Evolutionary conservation across 1,284 basidiomycete species (phyloP).

Genomic region (Apiotrichum gracile): DNA sequence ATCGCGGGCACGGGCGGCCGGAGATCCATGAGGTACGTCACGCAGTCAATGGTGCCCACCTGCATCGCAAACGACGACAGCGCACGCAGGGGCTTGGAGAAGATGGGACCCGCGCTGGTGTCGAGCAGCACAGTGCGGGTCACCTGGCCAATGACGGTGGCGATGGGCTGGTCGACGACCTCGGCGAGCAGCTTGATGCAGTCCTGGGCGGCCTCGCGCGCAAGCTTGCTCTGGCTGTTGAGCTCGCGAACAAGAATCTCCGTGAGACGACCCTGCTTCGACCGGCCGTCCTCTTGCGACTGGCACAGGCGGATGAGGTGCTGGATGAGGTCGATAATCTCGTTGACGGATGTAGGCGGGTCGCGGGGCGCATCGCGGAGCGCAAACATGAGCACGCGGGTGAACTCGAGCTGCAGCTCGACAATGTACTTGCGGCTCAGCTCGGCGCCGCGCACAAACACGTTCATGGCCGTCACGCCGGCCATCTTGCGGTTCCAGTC

Average conservation of each 20-base stretch:
- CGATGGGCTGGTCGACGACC: slow-evolving; percentile 64
- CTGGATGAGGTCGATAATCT: slow-evolving; percentile 72
- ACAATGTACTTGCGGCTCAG: slow-evolving; percentile 74
- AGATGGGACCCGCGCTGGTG: slow-evolving; percentile 59
- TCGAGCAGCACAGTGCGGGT: slow-evolving; percentile 83
- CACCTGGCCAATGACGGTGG: slow-evolving; percentile 68
- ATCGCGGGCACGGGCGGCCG: slow-evolving; percentile 81
- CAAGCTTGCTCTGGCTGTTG: slow-evolving; percentile 77
- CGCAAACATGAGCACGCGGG: slow-evolving; percentile 85
- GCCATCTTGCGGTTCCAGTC: slow-evolving; percentile 81
- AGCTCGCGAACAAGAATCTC: slow-evolving; percentile 87
- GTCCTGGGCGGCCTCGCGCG: slow-evolving; percentile 76
- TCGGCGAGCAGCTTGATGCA: slow-evolving; percentile 77
- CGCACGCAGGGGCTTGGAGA: slow-evolving; percentile 93
- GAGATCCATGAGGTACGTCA: slow-evolving; percentile 82
- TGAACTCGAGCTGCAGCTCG: slow-evolving; percentile 84
- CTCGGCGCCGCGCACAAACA: slow-evolving; percentile 66
- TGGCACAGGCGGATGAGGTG: slow-evolving; percentile 71
- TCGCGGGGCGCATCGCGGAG: slow-evolving; percentile 94
- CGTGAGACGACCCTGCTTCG: slow-evolving; percentile 54
- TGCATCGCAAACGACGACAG: slow-evolving; percentile 93
- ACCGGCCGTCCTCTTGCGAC: slow-evolving; percentile 42
- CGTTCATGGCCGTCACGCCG: slow-evolving; percentile 73
- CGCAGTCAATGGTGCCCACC: slow-evolving; percentile 96
- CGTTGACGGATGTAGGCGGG: slow-evolving; percentile 72